Evolutionary conservation across 345 rosid genomes (phyloP), one percentile per base, ranked within the genome.

Genomic region (Cochlearia excelsa): DNA sequence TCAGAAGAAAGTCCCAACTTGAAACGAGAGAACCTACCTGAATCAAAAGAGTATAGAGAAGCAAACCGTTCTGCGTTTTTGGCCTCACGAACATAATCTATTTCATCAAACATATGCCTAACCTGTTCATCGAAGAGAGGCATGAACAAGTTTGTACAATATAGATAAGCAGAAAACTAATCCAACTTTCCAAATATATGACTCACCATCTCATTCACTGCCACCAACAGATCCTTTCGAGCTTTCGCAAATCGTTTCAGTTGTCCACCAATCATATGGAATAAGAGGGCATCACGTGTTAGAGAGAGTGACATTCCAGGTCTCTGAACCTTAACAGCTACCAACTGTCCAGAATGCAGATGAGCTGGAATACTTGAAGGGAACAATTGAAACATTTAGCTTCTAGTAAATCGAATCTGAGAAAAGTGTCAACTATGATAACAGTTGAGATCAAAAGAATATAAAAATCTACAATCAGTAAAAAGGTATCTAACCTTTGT

Each of bases 101-200:
- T 93, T 77, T 93, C 99, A 38, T 87, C 97, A 68, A 93, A 93
- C 99, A 93, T 93, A 81, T 93, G 97, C 69, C 99, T 82, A 59
- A 93, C 97, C 99, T 93, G 85, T 79, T 71, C 75, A 83, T 73
- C 67, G 64, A 78, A 81, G 76, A 82, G 63, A 79, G 68, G 70
- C 71, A 75, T 75, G 71, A 77, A 75, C 75, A 72, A 35, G 63
- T 76, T 69, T 51, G 61, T 70, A 66, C 37, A 54, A 50, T 39
- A 46, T 65, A 52, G 9, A 61, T 56, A 31, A 60, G 74, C 45
- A 47, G 60, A 69, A 46, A 37, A 48, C 57, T 37, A 63, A 23
- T 55, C 2, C 16, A 35, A 10, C 26, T 35, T 58, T 34, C 11
- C 3, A 43, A 28, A 37, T 58, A 63, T 51, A 74, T 72, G 46